Percentiles rank a stretch among this genome's conserved stretches.
phyloP scores from a whole-genome alignment of 2,329 filamentous ascomycete species.

The Colletotrichum nymphaeae region DNA sequence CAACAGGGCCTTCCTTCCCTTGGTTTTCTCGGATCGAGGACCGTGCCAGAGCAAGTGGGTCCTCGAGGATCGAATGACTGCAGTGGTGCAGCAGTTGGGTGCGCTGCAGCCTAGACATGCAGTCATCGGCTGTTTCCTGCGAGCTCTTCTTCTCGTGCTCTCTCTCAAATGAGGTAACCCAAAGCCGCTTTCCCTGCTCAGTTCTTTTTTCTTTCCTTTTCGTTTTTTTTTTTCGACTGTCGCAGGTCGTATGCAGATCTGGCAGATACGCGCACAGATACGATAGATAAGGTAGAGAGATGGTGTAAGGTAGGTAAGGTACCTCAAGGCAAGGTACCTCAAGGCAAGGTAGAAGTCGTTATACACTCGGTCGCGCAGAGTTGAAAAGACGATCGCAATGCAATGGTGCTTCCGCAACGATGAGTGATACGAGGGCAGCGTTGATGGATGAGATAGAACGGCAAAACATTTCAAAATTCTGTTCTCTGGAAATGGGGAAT shows the following conservation, averaged over 20 bases:
- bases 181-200: neutral
- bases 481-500: neutral
- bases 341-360: neutral
- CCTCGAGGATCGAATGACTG: slow-evolving; percentile 9
- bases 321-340: too few species aligned
- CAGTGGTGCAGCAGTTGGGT: neutral
- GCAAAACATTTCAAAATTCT: neutral
- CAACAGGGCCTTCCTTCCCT: slow-evolving; percentile 6
- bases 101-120: slow-evolving; percentile 14
- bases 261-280: neutral
- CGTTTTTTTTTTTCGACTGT: neutral
- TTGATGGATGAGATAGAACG: neutral
- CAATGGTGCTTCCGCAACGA: neutral
- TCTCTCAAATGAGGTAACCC: neutral
- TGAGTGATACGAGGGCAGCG: neutral
- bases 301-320: too few species aligned
- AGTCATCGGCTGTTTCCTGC: slow-evolving; percentile 13
- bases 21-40: slow-evolving; percentile 4
- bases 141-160: neutral
- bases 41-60: slow-evolving; percentile 25
- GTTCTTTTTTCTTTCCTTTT: neutral
- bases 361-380: neutral
- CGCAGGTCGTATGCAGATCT: neutral
- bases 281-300: neutral
- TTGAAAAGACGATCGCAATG: neutral